A percentile compares a stretch with the other conserved stretches of the same genome.
phyloP scores from a whole-genome alignment of 805 yeast species.

The Saccharomyces cerevisiae region DNA sequence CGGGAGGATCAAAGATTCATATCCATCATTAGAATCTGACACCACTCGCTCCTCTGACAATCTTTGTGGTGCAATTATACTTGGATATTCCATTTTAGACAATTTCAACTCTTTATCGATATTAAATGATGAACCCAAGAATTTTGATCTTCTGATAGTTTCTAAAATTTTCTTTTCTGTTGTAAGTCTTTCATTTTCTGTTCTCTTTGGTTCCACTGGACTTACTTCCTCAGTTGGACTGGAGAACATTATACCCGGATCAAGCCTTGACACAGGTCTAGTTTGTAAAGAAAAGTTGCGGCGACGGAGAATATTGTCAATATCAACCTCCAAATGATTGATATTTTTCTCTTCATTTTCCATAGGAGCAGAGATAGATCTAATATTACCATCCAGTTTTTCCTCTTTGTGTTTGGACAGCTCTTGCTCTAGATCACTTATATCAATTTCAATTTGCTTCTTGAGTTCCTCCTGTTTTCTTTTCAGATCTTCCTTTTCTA shows the following conservation, averaged over 20 bases:
- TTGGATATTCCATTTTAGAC: constrained; percentile 8
- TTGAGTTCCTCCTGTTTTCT: constrained; percentile 22
- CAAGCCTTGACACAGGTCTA: constrained; percentile 38
- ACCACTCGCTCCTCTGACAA: constrained; percentile 6
- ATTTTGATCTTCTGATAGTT: constrained; percentile 38
- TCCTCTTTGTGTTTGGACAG: constrained; percentile 7
- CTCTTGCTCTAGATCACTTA: constrained; percentile 5
- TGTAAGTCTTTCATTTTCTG: constrained; percentile 16
- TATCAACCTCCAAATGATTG: constrained; percentile 21
- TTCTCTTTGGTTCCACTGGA: constrained; percentile 14
- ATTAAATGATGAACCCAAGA: constrained; percentile 36
- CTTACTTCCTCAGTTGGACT: constrained; percentile 9
- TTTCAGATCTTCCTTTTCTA: constrained; percentile 17
- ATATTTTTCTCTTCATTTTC: constrained; percentile 14
- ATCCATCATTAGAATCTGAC: constrained; percentile 10
- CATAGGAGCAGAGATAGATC: constrained; percentile 36
- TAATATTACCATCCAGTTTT: constrained; percentile 13
- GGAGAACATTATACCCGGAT: constrained; percentile 34
- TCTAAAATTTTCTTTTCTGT: constrained; percentile 32
- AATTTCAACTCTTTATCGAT: constrained; percentile 26
- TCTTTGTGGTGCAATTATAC: neutral
- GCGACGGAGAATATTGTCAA: constrained; percentile 26
- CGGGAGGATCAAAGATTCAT: constrained; percentile 17
- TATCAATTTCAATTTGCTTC: constrained; percentile 23
- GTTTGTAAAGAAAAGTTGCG: constrained; percentile 34